A percentile compares a stretch with the other conserved stretches of the same genome.
These are phyloP conservation scores for Skeletonema marinoi DNA, from an alignment of 108 stramenopile genomes.

Conservation along the genomic window DNA sequence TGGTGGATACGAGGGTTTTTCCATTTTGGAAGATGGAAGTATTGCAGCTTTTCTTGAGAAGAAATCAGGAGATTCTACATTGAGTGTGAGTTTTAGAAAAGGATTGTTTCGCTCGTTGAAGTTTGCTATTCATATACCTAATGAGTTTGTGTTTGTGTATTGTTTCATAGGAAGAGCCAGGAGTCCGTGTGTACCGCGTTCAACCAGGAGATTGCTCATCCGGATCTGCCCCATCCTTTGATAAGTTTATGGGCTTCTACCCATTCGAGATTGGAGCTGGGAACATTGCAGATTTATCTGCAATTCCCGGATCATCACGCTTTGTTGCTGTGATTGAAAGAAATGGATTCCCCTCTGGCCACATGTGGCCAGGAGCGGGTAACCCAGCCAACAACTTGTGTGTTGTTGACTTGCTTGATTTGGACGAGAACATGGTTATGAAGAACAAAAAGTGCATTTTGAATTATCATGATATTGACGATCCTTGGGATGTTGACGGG, in stretches of 20 bases:
- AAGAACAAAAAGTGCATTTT: slow-evolving; percentile 48
- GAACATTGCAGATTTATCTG: slow-evolving; percentile 51
- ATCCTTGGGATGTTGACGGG: slow-evolving; percentile 54
- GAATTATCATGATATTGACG: slow-evolving; percentile 17
- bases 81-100: slow-evolving; percentile 2
- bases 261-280: slow-evolving; percentile 35
- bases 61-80: slow-evolving; percentile 31
- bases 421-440: slow-evolving; percentile 45
- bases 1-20: slow-evolving; percentile 48
- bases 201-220: slow-evolving; percentile 22
- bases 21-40: slow-evolving; percentile 32
- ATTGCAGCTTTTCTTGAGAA: slow-evolving; percentile 45
- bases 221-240: slow-evolving; percentile 15
- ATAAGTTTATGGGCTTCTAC: slow-evolving; percentile 40
- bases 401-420: slow-evolving; percentile 31
- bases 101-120: neutral
- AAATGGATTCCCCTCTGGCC: slow-evolving; percentile 41
- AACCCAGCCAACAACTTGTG: slow-evolving; percentile 49
- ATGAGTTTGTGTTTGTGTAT: neutral
- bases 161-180: slow-evolving; percentile 29
- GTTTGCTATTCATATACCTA: neutral
- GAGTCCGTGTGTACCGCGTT: slow-evolving; percentile 37
- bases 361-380: slow-evolving; percentile 37
- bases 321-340: slow-evolving; percentile 45
- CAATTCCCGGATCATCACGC: slow-evolving; percentile 36